Base-by-base conservation (phyloP, 352 stramenopile genomes). In the Phytophthora colocasiae region DNA sequence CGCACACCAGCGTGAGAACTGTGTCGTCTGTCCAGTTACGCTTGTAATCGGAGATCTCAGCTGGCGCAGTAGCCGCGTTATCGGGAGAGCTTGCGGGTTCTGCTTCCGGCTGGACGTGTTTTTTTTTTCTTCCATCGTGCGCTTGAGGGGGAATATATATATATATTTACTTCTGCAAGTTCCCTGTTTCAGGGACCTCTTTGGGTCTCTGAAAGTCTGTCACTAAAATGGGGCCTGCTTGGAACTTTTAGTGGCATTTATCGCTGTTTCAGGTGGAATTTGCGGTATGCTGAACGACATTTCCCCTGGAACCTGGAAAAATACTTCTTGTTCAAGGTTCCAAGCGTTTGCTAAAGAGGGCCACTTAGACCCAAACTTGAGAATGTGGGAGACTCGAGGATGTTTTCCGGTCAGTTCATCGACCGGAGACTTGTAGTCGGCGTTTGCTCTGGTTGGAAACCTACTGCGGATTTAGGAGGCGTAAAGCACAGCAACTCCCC, bases 401-500 rank as follows among this genome's bases (percentile, higher is more conserved):
- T 17, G 17, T 7, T 55, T 45, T 2, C 31, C 48, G 4, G 48
- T 55, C 3, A 50, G 17, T 1, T 36, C 40, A 1, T 39, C 2
- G 2, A 61, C 1, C n/a, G n/a, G n/a, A n/a, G n/a, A n/a, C n/a
- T n/a, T n/a, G n/a, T n/a, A n/a, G n/a, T n/a, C n/a, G 45, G 34
- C 24, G 6, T 64, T 64, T 0, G 26, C 40, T 6, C 53, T 9
- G 0, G 40, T 50, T 1, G 36, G 27, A 2, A 56, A 15, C 0
- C 24, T n/a, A 11, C 51, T 64, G n/a, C 56, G 36, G 8, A 64
- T 57, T 26, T 64, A 64, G 1, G 22, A 51, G 1, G 32, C 46
- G 15, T 57, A 64, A 2, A 40, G 15, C 5, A 64, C 46, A 12
- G 46, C 36, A 43, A 51, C 56, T 10, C 57, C 47, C 46, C 19